phyloP scores from a whole-genome alignment of 2,329 filamentous ascomycete genomes.

The Akanthomyces lecanii region DNA sequence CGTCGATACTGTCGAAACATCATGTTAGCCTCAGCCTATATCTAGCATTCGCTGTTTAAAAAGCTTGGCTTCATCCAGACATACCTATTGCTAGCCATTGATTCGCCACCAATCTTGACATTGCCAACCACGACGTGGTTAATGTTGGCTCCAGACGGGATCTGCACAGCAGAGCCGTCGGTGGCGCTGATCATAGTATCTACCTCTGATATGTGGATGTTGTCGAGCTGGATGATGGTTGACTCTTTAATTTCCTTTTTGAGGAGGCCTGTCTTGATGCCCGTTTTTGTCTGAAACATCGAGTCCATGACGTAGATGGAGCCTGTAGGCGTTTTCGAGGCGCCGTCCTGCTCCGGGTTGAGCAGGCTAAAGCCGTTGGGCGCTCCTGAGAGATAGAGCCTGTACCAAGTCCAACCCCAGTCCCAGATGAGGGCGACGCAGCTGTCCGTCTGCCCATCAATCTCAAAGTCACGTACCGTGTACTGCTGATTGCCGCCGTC shows the following conservation, averaged over 20 bases:
- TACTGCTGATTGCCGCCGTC: slow-evolving; percentile 14
- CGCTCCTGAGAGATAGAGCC: background rate
- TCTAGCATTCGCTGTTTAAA: no score
- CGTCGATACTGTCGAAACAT: no score
- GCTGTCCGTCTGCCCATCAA: slow-evolving; percentile 1
- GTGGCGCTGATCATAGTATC: no score
- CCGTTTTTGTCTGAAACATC: background rate
- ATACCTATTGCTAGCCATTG: no score
- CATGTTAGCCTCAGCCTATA: no score
- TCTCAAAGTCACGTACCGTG: slow-evolving; percentile 3
- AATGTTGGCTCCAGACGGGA: no score
- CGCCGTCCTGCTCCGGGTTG: background rate
- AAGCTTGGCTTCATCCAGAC: no score
- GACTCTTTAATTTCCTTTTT: background rate
- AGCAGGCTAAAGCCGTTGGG: background rate
- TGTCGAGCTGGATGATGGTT: background rate
- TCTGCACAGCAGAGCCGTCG: no score
- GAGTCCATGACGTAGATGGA: slow-evolving; percentile 11
- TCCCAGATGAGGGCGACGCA: slow-evolving; percentile 16
- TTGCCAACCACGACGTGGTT: no score
- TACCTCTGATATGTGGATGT: background rate
- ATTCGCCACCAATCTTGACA: no score
- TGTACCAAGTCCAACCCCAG: slow-evolving; percentile 16
- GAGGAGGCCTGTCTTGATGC: background rate
- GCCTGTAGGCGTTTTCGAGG: background rate